Base-by-base conservation (phyloP, 2,329 filamentous ascomycete genomes). In the Clonostachys rhizophaga region DNA sequence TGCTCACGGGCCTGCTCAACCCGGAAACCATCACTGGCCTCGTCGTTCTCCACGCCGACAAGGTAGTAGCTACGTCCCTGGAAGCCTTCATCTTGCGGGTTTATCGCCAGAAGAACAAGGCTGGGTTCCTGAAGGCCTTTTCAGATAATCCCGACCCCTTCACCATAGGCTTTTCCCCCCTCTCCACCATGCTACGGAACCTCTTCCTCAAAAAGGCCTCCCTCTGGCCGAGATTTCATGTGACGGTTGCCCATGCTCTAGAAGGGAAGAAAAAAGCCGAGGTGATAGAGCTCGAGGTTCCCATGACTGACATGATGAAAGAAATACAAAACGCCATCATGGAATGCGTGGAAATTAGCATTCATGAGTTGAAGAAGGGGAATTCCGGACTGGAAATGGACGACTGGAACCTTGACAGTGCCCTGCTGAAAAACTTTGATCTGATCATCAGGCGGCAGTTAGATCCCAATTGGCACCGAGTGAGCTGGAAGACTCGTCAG, bases 61-160 rank as follows among this genome's bases (percentile, higher is more conserved):
- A 85, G 51, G 81, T 95, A 34, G 71, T 91, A 20, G 89, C 91
- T 13, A 96, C 91, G 1, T 94, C 91, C 2, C 72, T 91, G 3
- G 94, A 99, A 65, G 92, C 94, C 7, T 99, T 99, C 66, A 96
- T 99, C 51, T 73, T 97, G 49, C 82, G 94, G 37, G 89, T 96
- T 47, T 99, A 91, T 63, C 81, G 94, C 50, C 92, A 97, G 68
- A 89, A 89, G 73, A 99, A 99, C 67, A 96, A 95, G 70, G 75
- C 70, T 34, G 94, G 94, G 34, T 97, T 99, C 56, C 74, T 99
- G 34, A 99, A 99, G 61, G 94, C 94, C 12, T 96, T 99, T 61
- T 94, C 91, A 0, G 94, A 99, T 63, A 88, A 86, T 34, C 92
- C 94, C 0, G 91, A 97, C 60, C 87, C 91, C 0, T 95, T 99